phyloP scores from a whole-genome alignment of 2,329 filamentous ascomycete species.

The Lachnellula subtilissima region DNA sequence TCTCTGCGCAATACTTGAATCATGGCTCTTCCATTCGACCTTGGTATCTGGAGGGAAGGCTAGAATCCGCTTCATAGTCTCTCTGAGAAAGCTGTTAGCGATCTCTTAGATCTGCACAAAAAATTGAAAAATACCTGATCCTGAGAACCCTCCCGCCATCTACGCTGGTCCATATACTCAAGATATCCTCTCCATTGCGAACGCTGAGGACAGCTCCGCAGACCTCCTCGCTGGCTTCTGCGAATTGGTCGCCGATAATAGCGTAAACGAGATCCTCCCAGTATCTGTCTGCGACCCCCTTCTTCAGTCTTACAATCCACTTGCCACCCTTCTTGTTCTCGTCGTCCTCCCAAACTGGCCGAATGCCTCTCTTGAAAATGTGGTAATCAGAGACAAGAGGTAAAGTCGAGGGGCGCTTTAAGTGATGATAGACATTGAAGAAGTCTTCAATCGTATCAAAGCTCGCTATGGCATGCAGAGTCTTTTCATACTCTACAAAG shows the following conservation, averaged over 20 bases:
- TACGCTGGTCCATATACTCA: conserved; percentile 96
- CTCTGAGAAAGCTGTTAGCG: conserved; percentile 47
- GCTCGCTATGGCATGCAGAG: conserved; percentile 77
- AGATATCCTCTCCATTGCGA: conserved; percentile 89
- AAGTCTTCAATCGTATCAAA: conserved; percentile 86
- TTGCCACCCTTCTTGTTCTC: conserved; percentile 95
- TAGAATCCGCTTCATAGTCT: conserved; percentile 89
- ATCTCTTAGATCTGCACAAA: conserved; percentile 4
- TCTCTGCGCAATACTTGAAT: conserved; percentile 89
- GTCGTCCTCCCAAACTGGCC: conserved; percentile 97
- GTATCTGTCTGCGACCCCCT: conserved; percentile 92
- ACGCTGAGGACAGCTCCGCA: conserved; percentile 94
- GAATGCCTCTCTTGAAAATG: conserved; percentile 93
- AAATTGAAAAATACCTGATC: conserved; percentile 64
- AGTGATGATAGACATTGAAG: conserved; percentile 80
- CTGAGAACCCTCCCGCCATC: conserved; percentile 92
- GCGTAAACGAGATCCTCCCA: conserved; percentile 93
- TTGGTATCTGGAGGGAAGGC: conserved; percentile 82
- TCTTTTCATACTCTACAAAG: conserved; percentile 91
- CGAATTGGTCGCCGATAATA: conserved; percentile 90
- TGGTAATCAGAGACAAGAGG: conserved; percentile 96
- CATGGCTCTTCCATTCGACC: conserved; percentile 93
- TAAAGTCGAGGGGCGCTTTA: conserved; percentile 82
- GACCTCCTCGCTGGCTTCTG: conserved; percentile 86
- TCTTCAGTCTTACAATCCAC: conserved; percentile 95